Base-by-base conservation (phyloP, 2,329 filamentous ascomycete species). In the Lachnellula cervina region DNA sequence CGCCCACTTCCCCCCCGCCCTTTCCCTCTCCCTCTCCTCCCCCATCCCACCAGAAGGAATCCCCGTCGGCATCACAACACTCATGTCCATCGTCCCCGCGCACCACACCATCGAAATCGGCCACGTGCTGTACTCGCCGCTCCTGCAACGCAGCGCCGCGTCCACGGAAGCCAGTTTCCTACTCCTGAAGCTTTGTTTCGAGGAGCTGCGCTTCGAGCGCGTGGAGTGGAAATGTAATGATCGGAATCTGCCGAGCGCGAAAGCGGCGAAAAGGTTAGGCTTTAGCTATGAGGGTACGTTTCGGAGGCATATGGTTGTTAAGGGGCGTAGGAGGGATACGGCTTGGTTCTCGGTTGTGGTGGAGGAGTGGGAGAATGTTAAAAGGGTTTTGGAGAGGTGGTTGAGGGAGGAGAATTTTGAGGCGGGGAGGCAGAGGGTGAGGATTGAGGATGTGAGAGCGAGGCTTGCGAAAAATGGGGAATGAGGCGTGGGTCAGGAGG, bases 181-280 rank as follows among this genome's bases (percentile, higher is more conserved):
- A 1, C 66, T 85, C n/a, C 73, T 80, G 44, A 71, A 71, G 38
- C 72, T 81, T 53, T 76, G 76, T 0, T 81, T 87, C 60, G 76
- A 80, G 3, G 72, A 75, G 2, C 65, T 86, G 21, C 74, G 77
- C 0, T 84, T 81, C 64, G 68, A 77, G 3, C 72, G 84, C 7
- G 76, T 84, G 4, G 83, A 86, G 66, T 87, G 84, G 83, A 87
- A 87, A 63, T 82, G 80, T 52, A 77, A 87, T 64, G 61, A 73
- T 16, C 69, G 82, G 11, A 87, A 87, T 64, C 71, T 62, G 37
- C 72, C 77, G 0, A 84, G 80, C 45, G 70, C 74, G 14, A 70
- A 75, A 4, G 83, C 84, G 0, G 84, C 84, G 0, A 55, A 70
- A 60, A 71, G 84, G 2, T 66, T 85, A 8, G 84, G 84, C 0